Conservation (phyloP, 73 alveolate species). For the Breviolum minutum region DNA sequence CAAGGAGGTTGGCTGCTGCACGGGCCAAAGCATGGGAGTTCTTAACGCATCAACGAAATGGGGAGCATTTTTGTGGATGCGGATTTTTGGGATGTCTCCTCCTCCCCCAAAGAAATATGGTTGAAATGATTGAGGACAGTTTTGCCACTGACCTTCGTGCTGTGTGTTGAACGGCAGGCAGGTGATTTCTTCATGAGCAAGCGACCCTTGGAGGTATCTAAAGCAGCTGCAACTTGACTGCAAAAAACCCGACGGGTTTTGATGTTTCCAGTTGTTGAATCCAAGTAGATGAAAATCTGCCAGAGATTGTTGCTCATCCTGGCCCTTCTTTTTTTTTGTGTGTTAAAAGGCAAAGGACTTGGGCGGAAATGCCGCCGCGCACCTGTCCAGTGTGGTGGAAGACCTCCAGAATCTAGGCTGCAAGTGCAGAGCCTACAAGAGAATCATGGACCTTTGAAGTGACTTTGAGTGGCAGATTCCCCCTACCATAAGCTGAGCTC, state of each 20-base stretch:
- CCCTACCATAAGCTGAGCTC: no score
- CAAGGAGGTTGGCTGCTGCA: constrained; percentile 42
- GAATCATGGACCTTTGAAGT: no score
- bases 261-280: background rate
- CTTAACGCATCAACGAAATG: background rate
- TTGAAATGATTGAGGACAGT: no score
- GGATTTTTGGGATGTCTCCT: background rate
- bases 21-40: background rate
- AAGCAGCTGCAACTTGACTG: constrained; percentile 52
- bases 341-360: constrained; percentile 22
- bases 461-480: no score
- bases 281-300: background rate
- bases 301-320: background rate
- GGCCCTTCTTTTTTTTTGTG: no score
- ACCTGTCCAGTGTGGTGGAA: constrained; percentile 22
- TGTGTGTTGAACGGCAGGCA: constrained; percentile 1
- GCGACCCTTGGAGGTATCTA: constrained; percentile 73
- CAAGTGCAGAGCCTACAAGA: background rate
- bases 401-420: background rate
- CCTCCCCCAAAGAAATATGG: no score
- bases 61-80: background rate
- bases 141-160: no score
- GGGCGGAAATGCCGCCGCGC: background rate
- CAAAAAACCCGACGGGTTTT: background rate
- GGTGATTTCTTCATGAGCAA: constrained; percentile 62